Base-by-base conservation (phyloP, 129 eudicot genomes). In the Centella asiatica region DNA sequence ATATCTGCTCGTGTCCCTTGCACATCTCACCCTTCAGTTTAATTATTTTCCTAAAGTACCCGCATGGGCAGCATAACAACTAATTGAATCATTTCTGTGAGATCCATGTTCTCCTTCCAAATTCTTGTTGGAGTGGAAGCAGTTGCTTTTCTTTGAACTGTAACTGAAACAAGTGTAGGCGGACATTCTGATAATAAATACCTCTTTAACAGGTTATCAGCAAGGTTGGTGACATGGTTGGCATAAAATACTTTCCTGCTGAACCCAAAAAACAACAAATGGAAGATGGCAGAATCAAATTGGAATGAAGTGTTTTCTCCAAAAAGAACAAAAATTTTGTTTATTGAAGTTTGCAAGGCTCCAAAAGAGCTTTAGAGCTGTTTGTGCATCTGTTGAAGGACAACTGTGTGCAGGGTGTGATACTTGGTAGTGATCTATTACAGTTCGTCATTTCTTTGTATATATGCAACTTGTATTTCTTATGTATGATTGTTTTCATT, bases 221-320 rank as follows among this genome's bases (percentile, higher is more conserved):
- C 74, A 74, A 33, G 26, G 96, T 92, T 37, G 98, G 98, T 19
- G 98, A 92, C 68, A 76, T 87, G 76, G 81, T 92, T 57, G 98
- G 98, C 49, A 78, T 92, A 25, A 92, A 92, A 72, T 92, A 92
- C 80, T 92, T 92, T 59, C 98, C 98, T 1, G 98, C 95, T 11
- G 95, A 90, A 66, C 95, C 98, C 55, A 81, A 81, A 50, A 87
- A 84, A 68, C 72, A 80, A 59, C 87, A 87, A 74, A 79, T 77
- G 62, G 94, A 87, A 49, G 94, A 77, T 39, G 70, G 66, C 79
- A 76, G 80, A 59, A 67, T 78, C 19, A 90, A 87, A 76, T 67
- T 77, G 69, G 84, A 87, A 19, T 58, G 23, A 58, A 20, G 24
- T 17, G 39, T 28, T 20, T 20, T 58, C 11, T 24, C 15, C 22